Conservation (phyloP, 495 filamentous ascomycete species). For the Neurospora africana region DNA sequence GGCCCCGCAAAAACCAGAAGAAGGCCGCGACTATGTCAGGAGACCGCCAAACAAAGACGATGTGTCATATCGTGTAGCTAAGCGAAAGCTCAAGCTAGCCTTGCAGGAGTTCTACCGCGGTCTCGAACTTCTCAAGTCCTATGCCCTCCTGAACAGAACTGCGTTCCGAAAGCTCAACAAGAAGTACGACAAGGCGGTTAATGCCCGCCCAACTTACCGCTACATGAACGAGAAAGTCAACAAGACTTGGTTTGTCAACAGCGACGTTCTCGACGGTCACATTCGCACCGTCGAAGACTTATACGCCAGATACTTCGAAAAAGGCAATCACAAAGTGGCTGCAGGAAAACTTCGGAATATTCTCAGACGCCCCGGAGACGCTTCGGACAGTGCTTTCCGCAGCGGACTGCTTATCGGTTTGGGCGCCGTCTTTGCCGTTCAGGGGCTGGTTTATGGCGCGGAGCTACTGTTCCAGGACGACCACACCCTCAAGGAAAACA, state of each 20-base stretch:
- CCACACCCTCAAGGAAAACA: constrained; percentile 34
- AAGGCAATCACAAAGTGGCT: constrained; percentile 82
- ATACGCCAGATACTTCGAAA: constrained; percentile 86
- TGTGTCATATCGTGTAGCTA: constrained; percentile 72
- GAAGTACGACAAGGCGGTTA: constrained; percentile 87
- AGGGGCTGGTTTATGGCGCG: constrained; percentile 59
- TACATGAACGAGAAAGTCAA: constrained; percentile 93
- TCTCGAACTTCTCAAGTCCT: constrained; percentile 83
- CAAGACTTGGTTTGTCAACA: constrained; percentile 80
- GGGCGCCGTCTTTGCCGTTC: constrained; percentile 60
- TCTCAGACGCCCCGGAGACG: constrained; percentile 53
- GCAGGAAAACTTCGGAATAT: constrained; percentile 70
- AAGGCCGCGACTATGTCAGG: constrained; percentile 52
- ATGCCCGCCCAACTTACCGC: constrained; percentile 61
- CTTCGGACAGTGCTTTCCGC: constrained; percentile 62
- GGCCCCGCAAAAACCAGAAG: constrained; percentile 24
- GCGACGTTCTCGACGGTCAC: constrained; percentile 66
- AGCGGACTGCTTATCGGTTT: constrained; percentile 70
- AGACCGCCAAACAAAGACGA: constrained; percentile 41
- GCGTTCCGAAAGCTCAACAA: constrained; percentile 98
- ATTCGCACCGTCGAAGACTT: constrained; percentile 75
- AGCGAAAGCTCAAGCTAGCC: constrained; percentile 81
- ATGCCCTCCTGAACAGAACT: constrained; percentile 76
- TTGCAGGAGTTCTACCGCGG: constrained; percentile 88
- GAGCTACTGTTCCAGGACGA: constrained; percentile 44